These are phyloP conservation scores for Fusarium siculi DNA, from an alignment of 2,329 filamentous ascomycete genomes.

Conservation along the genomic window DNA sequence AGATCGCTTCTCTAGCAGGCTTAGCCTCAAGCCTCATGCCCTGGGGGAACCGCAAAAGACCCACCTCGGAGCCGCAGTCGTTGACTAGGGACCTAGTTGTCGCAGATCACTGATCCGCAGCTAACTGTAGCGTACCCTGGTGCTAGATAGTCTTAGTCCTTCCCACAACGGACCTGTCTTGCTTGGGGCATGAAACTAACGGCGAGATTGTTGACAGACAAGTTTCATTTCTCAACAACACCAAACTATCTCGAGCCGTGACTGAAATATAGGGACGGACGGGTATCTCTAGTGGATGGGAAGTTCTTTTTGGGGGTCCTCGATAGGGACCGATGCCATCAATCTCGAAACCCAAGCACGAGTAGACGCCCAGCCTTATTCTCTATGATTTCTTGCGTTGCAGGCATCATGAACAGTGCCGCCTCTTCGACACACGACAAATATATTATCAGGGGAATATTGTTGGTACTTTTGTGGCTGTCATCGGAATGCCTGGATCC, in stretches of 20 bases:
- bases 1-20: constrained; percentile 3
- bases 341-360: constrained; percentile 5
- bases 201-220: constrained; percentile 11
- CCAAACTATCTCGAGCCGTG: background rate
- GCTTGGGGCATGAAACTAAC: constrained; percentile 31
- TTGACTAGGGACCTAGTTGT: constrained; percentile 19
- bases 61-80: constrained; percentile 46
- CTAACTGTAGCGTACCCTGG: constrained; percentile 11
- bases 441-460: background rate
- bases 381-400: background rate
- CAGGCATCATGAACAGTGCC: constrained; percentile 10
- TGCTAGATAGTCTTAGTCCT: background rate
- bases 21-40: constrained; percentile 28
- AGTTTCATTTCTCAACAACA: constrained; percentile 23
- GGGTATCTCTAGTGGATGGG: background rate
- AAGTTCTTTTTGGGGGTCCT: constrained; percentile 1
- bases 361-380: background rate
- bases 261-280: background rate
- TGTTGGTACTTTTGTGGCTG: too few species aligned
- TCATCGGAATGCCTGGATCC: too few species aligned
- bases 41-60: constrained; percentile 43
- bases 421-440: background rate
- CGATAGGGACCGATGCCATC: constrained; percentile 20
- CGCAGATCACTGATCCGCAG: constrained; percentile 45
- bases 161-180: background rate